Percentiles rank a stretch among this genome's conserved stretches.
phyloP scores from a whole-genome alignment of 1,139 yeast genomes.

The Magnusiomyces ingens region DNA sequence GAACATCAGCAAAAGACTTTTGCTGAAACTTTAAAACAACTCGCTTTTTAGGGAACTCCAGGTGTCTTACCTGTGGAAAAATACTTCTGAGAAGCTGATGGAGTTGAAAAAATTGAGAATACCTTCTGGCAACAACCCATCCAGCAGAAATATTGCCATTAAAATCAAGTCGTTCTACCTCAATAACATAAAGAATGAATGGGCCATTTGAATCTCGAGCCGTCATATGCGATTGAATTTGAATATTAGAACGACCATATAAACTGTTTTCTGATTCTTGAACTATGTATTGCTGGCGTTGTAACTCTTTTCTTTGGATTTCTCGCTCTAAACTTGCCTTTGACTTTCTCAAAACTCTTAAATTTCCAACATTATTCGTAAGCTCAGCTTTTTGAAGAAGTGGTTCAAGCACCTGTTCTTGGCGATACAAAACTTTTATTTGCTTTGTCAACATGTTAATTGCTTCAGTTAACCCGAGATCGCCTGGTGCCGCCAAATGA shows the following conservation, averaged over 20 bases:
- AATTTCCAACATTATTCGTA: conserved; percentile 64
- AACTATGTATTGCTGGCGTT: conserved; percentile 72
- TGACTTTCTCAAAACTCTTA: conserved; percentile 62
- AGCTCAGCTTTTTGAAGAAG: conserved; percentile 73
- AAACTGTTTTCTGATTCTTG: conserved; percentile 79
- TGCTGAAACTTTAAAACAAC: conserved; percentile 62
- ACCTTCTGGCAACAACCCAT: conserved; percentile 87
- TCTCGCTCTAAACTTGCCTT: conserved; percentile 61
- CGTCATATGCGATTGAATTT: conserved; percentile 60
- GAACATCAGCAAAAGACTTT: conserved; percentile 54
- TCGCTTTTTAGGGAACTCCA: conserved; percentile 59
- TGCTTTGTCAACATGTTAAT: conserved; percentile 51
- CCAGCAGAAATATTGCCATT: conserved; percentile 53
- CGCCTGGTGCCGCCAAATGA: conserved; percentile 60
- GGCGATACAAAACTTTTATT: conserved; percentile 56
- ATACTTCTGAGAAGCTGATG: conserved; percentile 55
- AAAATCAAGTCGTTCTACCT: conserved; percentile 53
- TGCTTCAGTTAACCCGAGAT: conserved; percentile 59
- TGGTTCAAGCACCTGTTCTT: conserved; percentile 57
- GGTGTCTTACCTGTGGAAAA: conserved; percentile 45
- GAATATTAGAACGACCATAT: conserved; percentile 59
- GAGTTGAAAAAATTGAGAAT: conserved; percentile 71
- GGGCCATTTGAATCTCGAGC: conserved; percentile 45
- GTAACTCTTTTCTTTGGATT: conserved; percentile 57
- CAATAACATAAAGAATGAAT: conserved; percentile 66